phyloP scores from a whole-genome alignment of 345 rosid species.

The Arabidopsis thaliana region TAIR10.1 NC_003071.7:14199501-14200000 shows the following conservation, averaged over 20 bases:
- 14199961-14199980: conserved; percentile 95
- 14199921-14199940: conserved; percentile 67
- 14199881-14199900: not conserved
- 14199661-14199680: not conserved
- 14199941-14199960: conserved; percentile 81
- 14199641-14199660: not conserved
- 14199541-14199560: not conserved
- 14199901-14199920: conserved; percentile 79
- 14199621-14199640: not conserved
- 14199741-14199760: conserved; percentile 14
- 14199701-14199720: not conserved
- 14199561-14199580: conserved; percentile 8
- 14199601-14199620: conserved; percentile 29
- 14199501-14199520: conserved; percentile 41
- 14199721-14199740: not conserved
- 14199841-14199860: not conserved
- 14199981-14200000: conserved; percentile 93
- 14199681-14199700: not conserved
- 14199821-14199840: not conserved
- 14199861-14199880: not conserved
- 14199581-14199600: conserved; percentile 30
- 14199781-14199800: conserved; percentile 5
- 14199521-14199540: conserved; percentile 38
- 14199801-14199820: conserved; percentile 3
- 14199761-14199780: not conserved